Percentiles rank a stretch among this genome's conserved stretches.
Conservation (phyloP, 768 basidiomycete genomes). For the Suillus bovinus region DNA sequence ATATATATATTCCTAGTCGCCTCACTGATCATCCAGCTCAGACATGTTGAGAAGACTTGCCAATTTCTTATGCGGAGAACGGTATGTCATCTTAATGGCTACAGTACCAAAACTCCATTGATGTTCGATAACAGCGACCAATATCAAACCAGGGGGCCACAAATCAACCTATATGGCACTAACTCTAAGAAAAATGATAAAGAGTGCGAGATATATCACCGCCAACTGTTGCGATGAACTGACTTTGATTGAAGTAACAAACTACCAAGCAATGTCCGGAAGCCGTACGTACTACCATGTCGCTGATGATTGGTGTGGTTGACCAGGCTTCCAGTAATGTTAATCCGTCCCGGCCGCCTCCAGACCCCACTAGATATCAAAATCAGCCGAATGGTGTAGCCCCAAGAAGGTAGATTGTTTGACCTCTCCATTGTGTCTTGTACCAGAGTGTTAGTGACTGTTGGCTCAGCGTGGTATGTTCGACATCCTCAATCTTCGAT, state of each 20-base stretch:
- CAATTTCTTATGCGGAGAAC: neutral
- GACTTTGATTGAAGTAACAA: neutral
- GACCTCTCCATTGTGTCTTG: too few species aligned
- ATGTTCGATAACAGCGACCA: neutral
- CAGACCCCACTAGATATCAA: neutral
- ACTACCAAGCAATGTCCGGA: neutral
- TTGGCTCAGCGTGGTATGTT: neutral
- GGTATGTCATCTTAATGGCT: neutral
- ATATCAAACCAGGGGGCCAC: neutral
- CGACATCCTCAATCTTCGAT: neutral
- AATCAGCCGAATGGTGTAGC: neutral
- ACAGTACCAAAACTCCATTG: neutral
- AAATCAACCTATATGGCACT: neutral
- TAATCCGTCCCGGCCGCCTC: neutral
- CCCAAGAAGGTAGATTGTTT: neutral
- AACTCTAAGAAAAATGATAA: neutral
- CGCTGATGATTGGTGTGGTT: neutral
- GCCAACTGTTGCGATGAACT: neutral
- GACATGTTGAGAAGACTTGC: neutral
- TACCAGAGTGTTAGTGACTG: neutral
- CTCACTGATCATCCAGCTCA: neutral
- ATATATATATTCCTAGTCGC: neutral
- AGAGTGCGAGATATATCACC: neutral
- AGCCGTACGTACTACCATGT: neutral
- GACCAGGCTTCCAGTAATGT: neutral